Evolutionary conservation across 1,284 basidiomycete genomes (phyloP).

Genomic region (Rhizoctonia solani): DNA sequence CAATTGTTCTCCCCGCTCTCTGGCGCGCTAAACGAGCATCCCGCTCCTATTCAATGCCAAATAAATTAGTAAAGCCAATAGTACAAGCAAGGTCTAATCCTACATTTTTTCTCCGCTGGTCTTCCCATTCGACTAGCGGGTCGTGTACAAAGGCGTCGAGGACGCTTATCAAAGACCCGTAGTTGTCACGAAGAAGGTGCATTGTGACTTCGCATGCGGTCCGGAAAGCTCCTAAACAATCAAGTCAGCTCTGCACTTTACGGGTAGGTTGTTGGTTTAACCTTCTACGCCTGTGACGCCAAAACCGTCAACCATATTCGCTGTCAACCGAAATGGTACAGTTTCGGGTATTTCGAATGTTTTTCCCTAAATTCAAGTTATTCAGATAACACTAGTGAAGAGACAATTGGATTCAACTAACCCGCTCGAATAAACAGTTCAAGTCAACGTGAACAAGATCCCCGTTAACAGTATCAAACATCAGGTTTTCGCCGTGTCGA

Average conservation of each 20-base stretch:
- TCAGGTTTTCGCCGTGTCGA: constrained; percentile 95
- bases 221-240: constrained; percentile 77
- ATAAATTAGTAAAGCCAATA: not conserved
- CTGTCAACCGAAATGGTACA: constrained; percentile 94
- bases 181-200: constrained; percentile 85
- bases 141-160: constrained; percentile 98
- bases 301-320: constrained; percentile 91
- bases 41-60: constrained; percentile 31
- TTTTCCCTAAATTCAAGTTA: constrained; percentile 64
- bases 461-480: constrained; percentile 87
- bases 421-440: constrained; percentile 97
- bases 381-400: constrained; percentile 30
- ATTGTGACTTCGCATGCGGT: constrained; percentile 92
- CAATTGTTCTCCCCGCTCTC: constrained; percentile 41
- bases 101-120: constrained; percentile 54
- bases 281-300: constrained; percentile 95
- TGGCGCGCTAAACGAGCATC: constrained; percentile 35
- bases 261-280: constrained; percentile 43
- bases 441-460: constrained; percentile 98
- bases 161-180: constrained; percentile 93
- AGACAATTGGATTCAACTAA: constrained; percentile 45
- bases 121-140: constrained; percentile 95
- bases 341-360: constrained; percentile 88
- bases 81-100: constrained; percentile 10
- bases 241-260: not conserved